Conservation (phyloP, 2,329 filamentous ascomycete species). For the Metarhizium anisopliae region DNA sequence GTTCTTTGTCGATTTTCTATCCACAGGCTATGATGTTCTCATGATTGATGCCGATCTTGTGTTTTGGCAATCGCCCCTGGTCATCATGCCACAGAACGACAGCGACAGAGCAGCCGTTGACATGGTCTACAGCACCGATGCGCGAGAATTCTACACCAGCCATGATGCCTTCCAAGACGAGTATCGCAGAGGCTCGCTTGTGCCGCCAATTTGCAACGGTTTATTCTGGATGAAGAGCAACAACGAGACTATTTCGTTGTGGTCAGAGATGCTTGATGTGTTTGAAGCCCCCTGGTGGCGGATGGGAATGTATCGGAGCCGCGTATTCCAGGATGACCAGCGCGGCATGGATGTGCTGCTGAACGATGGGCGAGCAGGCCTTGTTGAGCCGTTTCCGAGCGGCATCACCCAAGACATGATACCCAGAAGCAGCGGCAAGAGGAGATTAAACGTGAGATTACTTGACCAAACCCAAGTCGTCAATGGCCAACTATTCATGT, state of each 20-base stretch:
- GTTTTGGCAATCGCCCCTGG: constrained; percentile 1
- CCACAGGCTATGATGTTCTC: constrained; percentile 1
- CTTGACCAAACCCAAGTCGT: constrained; percentile 1
- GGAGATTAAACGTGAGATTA: background rate
- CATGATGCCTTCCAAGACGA: background rate
- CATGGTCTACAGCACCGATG: constrained; percentile 3
- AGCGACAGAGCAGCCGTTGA: background rate
- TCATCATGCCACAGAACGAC: background rate
- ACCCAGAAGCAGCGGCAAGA: background rate
- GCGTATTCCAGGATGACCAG: constrained; percentile 1
- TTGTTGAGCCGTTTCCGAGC: background rate
- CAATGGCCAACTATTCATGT: constrained; percentile 2
- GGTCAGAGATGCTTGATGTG: background rate
- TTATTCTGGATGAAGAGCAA: constrained; percentile 3
- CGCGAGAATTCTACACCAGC: constrained; percentile 1
- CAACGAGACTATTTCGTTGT: background rate
- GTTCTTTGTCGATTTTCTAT: constrained; percentile 1
- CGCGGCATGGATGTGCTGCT: constrained; percentile 4
- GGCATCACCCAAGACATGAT: constrained; percentile 2
- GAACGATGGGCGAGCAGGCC: background rate
- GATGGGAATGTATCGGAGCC: background rate
- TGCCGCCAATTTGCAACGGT: constrained; percentile 2
- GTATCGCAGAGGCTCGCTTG: background rate
- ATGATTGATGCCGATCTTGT: constrained; percentile 1
- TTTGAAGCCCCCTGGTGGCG: background rate